These are phyloP conservation scores for Colletotrichum spaethianum DNA, from an alignment of 2,329 filamentous ascomycete genomes.

Conservation along the genomic window DNA sequence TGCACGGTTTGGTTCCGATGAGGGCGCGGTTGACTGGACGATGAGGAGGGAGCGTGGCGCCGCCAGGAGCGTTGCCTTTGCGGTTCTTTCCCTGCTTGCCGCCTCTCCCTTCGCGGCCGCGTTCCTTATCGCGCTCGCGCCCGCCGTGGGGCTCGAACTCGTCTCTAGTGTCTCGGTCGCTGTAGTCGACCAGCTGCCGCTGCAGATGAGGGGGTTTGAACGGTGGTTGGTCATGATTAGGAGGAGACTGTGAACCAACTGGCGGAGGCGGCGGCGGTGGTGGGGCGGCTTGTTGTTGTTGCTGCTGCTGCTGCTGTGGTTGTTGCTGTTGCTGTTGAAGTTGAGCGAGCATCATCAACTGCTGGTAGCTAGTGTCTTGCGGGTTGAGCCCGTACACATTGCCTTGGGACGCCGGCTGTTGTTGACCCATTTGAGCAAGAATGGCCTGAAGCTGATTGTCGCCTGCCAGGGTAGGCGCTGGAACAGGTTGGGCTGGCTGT, in stretches of 20 bases:
- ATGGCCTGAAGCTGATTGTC: constrained; percentile 60
- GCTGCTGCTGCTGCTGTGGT: constrained; percentile 37
- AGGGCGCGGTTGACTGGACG: constrained; percentile 68
- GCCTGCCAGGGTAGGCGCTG: constrained; percentile 21
- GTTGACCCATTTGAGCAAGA: constrained; percentile 59
- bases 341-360: constrained; percentile 56
- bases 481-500: constrained; percentile 37
- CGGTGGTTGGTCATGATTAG: constrained; percentile 41
- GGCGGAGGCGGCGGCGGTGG: constrained; percentile 6
- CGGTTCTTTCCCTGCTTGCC: constrained; percentile 58
- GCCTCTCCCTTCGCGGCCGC: constrained; percentile 46
- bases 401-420: constrained; percentile 44
- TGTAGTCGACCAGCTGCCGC: constrained; percentile 37
- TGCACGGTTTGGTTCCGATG: constrained; percentile 77
- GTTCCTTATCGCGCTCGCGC: constrained; percentile 48
- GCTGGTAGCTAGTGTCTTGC: constrained; percentile 57
- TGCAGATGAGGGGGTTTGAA: constrained; percentile 39
- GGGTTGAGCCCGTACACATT: constrained; percentile 51
- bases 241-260: constrained; percentile 39
- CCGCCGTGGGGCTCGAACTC: constrained; percentile 43
- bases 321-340: constrained; percentile 50
- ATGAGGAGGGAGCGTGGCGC: constrained; percentile 55
- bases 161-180: constrained; percentile 30
- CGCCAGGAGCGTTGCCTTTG: constrained; percentile 48
- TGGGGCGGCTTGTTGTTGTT: constrained; percentile 40